phyloP scores from a whole-genome alignment of 768 basidiomycete genomes.

The Lactarius psammicola region DNA sequence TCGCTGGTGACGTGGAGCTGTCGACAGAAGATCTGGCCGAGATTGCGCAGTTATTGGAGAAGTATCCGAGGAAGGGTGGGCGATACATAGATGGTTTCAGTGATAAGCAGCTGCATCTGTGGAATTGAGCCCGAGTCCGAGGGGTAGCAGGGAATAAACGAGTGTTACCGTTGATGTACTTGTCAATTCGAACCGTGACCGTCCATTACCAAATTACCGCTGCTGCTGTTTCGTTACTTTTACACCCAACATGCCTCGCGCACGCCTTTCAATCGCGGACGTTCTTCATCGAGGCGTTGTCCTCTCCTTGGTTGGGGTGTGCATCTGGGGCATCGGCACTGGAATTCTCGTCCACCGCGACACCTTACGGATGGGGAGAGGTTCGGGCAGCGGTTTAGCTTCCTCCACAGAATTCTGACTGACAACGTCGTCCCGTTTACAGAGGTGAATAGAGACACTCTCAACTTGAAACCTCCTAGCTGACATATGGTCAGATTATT shows the following conservation, averaged over 20 bases:
- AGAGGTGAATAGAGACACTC: slow-evolving; percentile 10
- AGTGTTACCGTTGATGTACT: no score
- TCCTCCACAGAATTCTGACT: slow-evolving; percentile 2
- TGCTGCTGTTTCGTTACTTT: neutral
- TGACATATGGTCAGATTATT: slow-evolving; percentile 17
- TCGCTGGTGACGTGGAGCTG: slow-evolving; percentile 40
- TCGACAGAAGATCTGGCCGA: slow-evolving; percentile 38
- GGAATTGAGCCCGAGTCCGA: slow-evolving; percentile 20
- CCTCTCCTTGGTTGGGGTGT: slow-evolving; percentile 21
- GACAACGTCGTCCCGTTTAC: neutral
- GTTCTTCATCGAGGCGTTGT: slow-evolving; percentile 25
- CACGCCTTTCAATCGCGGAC: slow-evolving; percentile 23
- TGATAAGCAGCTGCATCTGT: slow-evolving; percentile 33
- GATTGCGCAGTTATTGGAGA: slow-evolving; percentile 41
- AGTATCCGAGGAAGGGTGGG: slow-evolving; percentile 39
- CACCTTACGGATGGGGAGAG: slow-evolving; percentile 25
- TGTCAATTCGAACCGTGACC: neutral
- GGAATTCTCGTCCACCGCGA: slow-evolving; percentile 22
- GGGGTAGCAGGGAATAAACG: neutral
- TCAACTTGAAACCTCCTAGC: neutral
- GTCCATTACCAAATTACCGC: neutral
- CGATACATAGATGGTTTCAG: slow-evolving; percentile 37
- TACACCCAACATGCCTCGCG: slow-evolving; percentile 7
- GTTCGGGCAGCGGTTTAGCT: neutral
- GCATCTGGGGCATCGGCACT: slow-evolving; percentile 20